A percentile compares a stretch with the other conserved stretches of the same genome.
Evolutionary conservation across 805 yeast genomes (phyloP).

Genomic region (Saccharomycopsis schoenii): DNA sequence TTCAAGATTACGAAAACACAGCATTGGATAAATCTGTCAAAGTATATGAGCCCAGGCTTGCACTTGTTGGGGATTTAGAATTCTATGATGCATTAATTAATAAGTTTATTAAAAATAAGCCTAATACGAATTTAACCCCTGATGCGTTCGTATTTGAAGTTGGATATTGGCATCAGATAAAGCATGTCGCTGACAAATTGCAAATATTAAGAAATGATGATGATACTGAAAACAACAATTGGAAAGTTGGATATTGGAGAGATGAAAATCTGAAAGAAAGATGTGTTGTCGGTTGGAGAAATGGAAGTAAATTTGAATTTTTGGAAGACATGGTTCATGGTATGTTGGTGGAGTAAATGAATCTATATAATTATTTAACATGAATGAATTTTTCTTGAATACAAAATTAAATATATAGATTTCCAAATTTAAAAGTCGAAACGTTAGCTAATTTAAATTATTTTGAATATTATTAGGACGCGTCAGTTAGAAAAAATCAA

Average conservation of each 20-base stretch:
- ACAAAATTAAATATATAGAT: no score
- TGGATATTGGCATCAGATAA: constrained; percentile 53
- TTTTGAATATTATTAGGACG: no score
- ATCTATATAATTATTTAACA: background rate
- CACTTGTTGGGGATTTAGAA: constrained; percentile 70
- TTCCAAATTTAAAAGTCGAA: no score
- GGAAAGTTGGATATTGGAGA: constrained; percentile 39
- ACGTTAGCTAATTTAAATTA: no score
- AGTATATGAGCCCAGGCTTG: constrained; percentile 63
- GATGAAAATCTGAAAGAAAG: constrained; percentile 48
- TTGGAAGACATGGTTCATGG: background rate
- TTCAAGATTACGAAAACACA: constrained; percentile 31
- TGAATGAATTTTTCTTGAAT: no score
- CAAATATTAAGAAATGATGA: background rate
- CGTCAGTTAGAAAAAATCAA: no score
- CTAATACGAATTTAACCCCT: constrained; percentile 26
- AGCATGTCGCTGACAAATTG: constrained; percentile 26
- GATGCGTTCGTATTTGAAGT: constrained; percentile 66
- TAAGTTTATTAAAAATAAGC: constrained; percentile 29
- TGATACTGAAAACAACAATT: constrained; percentile 23
- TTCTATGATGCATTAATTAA: constrained; percentile 52
- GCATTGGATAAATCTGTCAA: constrained; percentile 51
- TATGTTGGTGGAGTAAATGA: background rate
- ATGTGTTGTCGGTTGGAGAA: constrained; percentile 56
- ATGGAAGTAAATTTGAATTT: constrained; percentile 9